Evolutionary conservation across 768 basidiomycete genomes (phyloP), one percentile per base, ranked within the genome.

Genomic region (Clitopilus hobsonii): DNA sequence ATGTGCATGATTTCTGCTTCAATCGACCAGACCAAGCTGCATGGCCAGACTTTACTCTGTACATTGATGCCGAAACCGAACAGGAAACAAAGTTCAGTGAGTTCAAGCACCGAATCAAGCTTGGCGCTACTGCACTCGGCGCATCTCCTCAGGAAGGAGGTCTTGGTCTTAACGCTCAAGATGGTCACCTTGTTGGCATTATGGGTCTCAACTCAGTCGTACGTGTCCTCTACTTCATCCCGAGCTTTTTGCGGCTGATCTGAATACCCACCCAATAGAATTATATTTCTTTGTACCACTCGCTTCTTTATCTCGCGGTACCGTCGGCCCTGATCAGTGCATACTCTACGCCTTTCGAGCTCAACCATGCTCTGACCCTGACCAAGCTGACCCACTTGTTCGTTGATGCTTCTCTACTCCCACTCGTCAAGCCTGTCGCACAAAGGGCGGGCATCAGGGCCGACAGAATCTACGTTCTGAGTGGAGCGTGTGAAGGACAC

Each of bases 151-250:
- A 69, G 0, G 64, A 77, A 16, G 86, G 86, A 0, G 86, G 89
- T 0, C 70, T 88, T 1, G 86, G 79, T 0, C 63, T 91, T 10
- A 61, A 67, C 5, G 65, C 67, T 0, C 71, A 71, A 38, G 71
- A 77, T 18, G 74, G 73, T 0, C 84, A 87, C 52, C 79, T 89
- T 22, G 74, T 89, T 18, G 89, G 86, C 5, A 80, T 91, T 14
- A 77, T 89, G 63, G 82, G 81, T 66, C 78, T 85, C 47, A 91
- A 91, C 63, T 84, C 79, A 29, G 63, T 84, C 65, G 89, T 88
- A 67, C 58, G 82, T 66, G 8, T 27, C 45, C 23, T 23, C n/a
- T 27, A 48, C 6, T 18, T 48, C 23, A 6, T 23, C 25, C 25
- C 29, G 2, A 2, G 13, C 27, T 41, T 51, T 16, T 30, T 25